Evolutionary conservation across 75 land plant genomes (phyloP), one percentile per base, ranked within the genome.

Genomic region (Sequoia sempervirens): DNA sequence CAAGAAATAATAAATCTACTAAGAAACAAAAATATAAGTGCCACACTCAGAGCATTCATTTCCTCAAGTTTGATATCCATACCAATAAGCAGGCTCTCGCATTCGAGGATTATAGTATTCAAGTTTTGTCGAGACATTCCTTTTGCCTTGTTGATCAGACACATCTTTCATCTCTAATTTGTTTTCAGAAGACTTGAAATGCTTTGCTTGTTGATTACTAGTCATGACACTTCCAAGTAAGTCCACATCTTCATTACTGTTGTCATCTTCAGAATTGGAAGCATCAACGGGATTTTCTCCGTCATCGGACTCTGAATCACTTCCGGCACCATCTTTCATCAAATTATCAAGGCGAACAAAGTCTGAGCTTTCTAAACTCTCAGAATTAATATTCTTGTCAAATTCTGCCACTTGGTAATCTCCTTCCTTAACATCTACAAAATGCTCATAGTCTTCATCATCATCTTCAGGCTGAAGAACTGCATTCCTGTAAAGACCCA

Each of bases 341-440:
- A 38, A 47, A 12, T 18, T 46, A 47, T 38, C 20, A 17, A 37
- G 32, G 43, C 43, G 34, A 36, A 75, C 1, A 37, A 14, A 43
- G 2, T 75, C 78, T 2, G 43, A 75, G 45, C 41, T 75, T 84
- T 58, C 41, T 30, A 58, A 53, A 46, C 86, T 76, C 8, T 84
- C 10, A 54, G 81, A 64, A 80, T 37, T 32, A 20, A 69, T 32
- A 43, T 46, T 80, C 20, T 79, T 32, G 82, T 18, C 78, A 38
- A 38, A 15, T 54, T 38, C 69, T 20, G 87, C 14, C 58, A 52
- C 56, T 84, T 64, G 64, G 5, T 93, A 89, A 56, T 80, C 82
- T 13, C 88, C 92, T 82, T 94, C 96, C 74, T 79, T 83, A 40
- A 89, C 78, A 83, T 97, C 99, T 80, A 91, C 89, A 88, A 97